A percentile compares a stretch with the other conserved stretches of the same genome.
Conservation (phyloP, 2,329 filamentous ascomycete species). For the Fusarium sp. region DNA sequence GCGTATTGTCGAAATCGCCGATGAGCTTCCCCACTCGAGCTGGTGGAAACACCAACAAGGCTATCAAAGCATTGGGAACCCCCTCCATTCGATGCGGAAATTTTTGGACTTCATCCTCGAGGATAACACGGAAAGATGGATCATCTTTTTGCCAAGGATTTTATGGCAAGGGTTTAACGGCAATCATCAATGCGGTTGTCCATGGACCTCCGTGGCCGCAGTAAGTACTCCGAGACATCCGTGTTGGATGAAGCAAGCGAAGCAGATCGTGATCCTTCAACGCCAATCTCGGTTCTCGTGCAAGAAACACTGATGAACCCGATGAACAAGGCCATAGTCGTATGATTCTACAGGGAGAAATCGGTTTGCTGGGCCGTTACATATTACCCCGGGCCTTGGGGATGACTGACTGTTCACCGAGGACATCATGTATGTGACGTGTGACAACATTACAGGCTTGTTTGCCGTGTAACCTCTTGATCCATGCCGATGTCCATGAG, state of each 20-base stretch:
- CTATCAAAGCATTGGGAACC: neutral
- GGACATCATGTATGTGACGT: slow-evolving; percentile 2
- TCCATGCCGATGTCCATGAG: neutral
- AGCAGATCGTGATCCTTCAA: neutral
- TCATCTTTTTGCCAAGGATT: neutral
- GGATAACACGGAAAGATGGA: neutral
- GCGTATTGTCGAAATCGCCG: neutral
- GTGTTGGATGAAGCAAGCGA: slow-evolving; percentile 1
- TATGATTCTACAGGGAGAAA: neutral
- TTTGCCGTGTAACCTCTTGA: neutral
- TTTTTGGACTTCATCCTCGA: neutral
- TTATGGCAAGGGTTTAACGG: neutral
- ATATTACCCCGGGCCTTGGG: neutral
- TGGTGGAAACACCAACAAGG: neutral
- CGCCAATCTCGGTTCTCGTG: neutral
- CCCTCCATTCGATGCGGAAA: neutral
- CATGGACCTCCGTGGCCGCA: slow-evolving; percentile 1
- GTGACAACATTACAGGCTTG: slow-evolving; percentile 5
- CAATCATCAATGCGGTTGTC: slow-evolving; percentile 13
- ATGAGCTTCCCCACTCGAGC: neutral
- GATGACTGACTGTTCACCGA: neutral
- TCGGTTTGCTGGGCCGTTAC: neutral
- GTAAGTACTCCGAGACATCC: slow-evolving; percentile 18
- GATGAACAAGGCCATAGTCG: neutral
- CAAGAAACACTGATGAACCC: neutral